Evolutionary conservation across 106 monocot species (phyloP).

Genomic region (Agapanthus africanus): DNA sequence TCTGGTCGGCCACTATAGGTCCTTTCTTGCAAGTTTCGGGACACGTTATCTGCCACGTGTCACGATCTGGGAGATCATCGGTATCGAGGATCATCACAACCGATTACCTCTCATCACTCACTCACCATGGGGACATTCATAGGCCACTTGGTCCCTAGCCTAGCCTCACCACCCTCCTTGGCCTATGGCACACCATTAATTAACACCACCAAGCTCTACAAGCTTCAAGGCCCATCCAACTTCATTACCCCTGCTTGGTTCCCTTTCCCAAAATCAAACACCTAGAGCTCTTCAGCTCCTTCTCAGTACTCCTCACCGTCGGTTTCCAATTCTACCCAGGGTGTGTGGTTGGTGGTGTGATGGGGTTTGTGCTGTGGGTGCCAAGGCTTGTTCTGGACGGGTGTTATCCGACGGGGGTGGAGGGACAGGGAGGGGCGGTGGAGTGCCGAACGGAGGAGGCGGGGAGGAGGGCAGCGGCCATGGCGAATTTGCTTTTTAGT

Average conservation of each 20-base stretch:
- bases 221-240: conserved; percentile 16
- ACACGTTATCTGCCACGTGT: too few species aligned
- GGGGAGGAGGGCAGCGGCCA: not conserved
- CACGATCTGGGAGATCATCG: too few species aligned
- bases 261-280: conserved; percentile 30
- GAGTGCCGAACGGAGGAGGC: not conserved
- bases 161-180: conserved; percentile 52
- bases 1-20: too few species aligned
- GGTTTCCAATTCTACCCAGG: conserved; percentile 36
- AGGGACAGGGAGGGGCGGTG: not conserved
- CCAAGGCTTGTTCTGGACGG: conserved; percentile 1
- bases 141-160: conserved; percentile 56
- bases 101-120: not conserved
- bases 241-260: conserved; percentile 55
- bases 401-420: not conserved
- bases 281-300: conserved; percentile 55
- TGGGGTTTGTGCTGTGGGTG: conserved; percentile 11
- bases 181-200: conserved; percentile 71
- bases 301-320: conserved; percentile 42
- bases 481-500: conserved; percentile 14
- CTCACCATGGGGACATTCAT: conserved; percentile 54
- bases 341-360: conserved; percentile 35
- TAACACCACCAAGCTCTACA: conserved; percentile 40
- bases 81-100: too few species aligned
- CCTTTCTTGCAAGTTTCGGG: too few species aligned